These are phyloP conservation scores for Globisporangium nunn DNA, from an alignment of 352 stramenopile species.

Conservation along the genomic window DNA sequence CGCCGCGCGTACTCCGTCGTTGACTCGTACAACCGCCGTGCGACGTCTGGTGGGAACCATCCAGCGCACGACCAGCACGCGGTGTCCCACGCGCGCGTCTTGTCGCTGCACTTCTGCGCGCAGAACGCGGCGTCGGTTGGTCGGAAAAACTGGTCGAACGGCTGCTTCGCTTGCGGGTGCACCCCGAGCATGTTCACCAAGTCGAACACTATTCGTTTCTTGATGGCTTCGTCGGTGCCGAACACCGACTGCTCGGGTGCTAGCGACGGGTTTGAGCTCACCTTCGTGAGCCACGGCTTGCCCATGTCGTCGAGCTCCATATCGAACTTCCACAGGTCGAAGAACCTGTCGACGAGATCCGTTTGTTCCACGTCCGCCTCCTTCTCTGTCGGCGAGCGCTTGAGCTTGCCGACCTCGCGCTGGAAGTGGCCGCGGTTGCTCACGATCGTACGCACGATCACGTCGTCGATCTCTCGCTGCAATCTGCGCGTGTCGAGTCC, in stretches of 20 bases:
- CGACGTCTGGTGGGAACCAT: conserved; percentile 63
- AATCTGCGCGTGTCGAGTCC: conserved; percentile 58
- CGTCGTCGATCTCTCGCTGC: conserved; percentile 59
- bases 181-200: conserved; percentile 63
- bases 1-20: conserved; percentile 61
- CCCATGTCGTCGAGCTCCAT: conserved; percentile 92
- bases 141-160: conserved; percentile 60
- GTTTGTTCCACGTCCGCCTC: conserved; percentile 20
- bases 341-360: conserved; percentile 72
- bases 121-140: conserved; percentile 42
- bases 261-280: conserved; percentile 62
- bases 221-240: conserved; percentile 62
- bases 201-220: conserved; percentile 56
- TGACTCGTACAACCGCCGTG: conserved; percentile 40
- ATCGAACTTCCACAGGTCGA: conserved; percentile 95
- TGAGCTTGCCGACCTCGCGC: conserved; percentile 33
- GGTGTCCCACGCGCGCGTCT: conserved; percentile 50
- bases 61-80: conserved; percentile 71
- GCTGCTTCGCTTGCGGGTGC: conserved; percentile 43
- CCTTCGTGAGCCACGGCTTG: conserved; percentile 94
- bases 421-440: conserved; percentile 55
- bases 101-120: conserved; percentile 53
- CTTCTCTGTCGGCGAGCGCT: conserved; percentile 15
- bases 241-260: conserved; percentile 36
- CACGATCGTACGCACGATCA: conserved; percentile 49